Conservation (phyloP, 139 green algal genomes). For the Trebouxia sp. region DNA sequence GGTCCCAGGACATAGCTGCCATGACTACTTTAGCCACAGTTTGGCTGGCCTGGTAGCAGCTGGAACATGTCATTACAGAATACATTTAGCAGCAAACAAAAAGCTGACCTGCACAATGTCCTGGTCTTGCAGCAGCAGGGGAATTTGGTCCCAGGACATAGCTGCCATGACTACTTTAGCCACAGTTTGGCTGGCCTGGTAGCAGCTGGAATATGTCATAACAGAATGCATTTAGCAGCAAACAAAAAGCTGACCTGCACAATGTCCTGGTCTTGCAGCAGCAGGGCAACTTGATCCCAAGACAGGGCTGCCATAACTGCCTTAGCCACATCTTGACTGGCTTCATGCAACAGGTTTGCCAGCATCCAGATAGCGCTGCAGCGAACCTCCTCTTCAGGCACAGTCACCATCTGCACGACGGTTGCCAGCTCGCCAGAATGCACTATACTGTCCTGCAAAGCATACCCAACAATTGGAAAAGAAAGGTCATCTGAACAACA, state of each 20-base stretch:
- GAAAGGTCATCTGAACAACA: too few relatives aligned
- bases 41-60: too few relatives aligned
- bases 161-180: too few relatives aligned
- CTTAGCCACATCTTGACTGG: conserved; percentile 37
- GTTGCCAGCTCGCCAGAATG: conserved; percentile 39
- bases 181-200: too few relatives aligned
- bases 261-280: conserved; percentile 63
- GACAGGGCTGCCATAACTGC: conserved; percentile 54
- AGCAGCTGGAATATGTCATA: too few relatives aligned
- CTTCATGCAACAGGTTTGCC: conserved; percentile 67
- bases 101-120: conserved; percentile 55
- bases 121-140: conserved; percentile 65
- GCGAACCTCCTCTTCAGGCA: conserved; percentile 52
- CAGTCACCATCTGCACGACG: conserved; percentile 11
- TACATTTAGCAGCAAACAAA: too few relatives aligned
- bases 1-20: too few relatives aligned
- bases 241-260: conserved; percentile 54
- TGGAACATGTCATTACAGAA: too few relatives aligned
- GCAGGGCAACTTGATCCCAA: conserved; percentile 48
- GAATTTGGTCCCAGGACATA: too few relatives aligned
- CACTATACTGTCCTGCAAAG: not conserved
- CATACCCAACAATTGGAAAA: too few relatives aligned
- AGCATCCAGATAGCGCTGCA: conserved; percentile 76
- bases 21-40: too few relatives aligned
- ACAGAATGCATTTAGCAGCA: too few relatives aligned